These are phyloP conservation scores for Leptographium flavum DNA, from an alignment of 2,329 filamentous ascomycete species.

Conservation along the genomic window DNA sequence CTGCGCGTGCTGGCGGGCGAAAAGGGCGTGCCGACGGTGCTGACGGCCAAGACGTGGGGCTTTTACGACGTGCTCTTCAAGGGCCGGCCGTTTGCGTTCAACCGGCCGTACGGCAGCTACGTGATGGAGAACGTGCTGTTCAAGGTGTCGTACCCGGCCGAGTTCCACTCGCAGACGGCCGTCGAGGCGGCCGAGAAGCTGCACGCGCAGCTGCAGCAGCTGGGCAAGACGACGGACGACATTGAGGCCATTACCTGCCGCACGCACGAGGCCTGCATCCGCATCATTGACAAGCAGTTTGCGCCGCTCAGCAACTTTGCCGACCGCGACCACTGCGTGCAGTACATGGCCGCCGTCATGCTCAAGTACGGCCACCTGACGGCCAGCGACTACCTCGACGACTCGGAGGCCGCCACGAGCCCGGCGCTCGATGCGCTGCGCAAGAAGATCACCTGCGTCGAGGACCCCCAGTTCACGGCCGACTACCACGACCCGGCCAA, in stretches of 20 bases:
- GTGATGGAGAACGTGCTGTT: slow-evolving; percentile 99
- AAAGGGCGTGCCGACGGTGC: slow-evolving; percentile 77
- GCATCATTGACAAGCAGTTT: slow-evolving; percentile 97
- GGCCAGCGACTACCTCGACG: slow-evolving; percentile 86
- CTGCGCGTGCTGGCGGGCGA: slow-evolving; percentile 89
- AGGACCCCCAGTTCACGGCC: slow-evolving; percentile 84
- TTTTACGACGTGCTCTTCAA: slow-evolving; percentile 99
- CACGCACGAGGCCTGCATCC: slow-evolving; percentile 95
- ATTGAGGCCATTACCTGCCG: slow-evolving; percentile 89
- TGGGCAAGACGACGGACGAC: slow-evolving; percentile 85
- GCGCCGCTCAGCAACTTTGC: slow-evolving; percentile 95
- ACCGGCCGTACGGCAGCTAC: slow-evolving; percentile 91
- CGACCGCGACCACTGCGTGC: slow-evolving; percentile 97
- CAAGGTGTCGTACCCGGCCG: slow-evolving; percentile 78
- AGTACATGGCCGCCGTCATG: slow-evolving; percentile 98
- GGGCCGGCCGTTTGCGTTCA: slow-evolving; percentile 91
- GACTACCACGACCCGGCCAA: slow-evolving; percentile 92
- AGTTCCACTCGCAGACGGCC: slow-evolving; percentile 98
- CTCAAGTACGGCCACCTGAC: slow-evolving; percentile 88
- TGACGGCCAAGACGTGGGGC: slow-evolving; percentile 87
- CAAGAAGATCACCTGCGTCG: slow-evolving; percentile 88
- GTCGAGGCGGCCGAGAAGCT: slow-evolving; percentile 89
- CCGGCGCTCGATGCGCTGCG: slow-evolving; percentile 81
- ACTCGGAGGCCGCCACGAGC: slow-evolving; percentile 80
- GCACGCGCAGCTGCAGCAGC: slow-evolving; percentile 63